phyloP scores from a whole-genome alignment of 1,284 basidiomycete species.

The Trametes pubescens region DNA sequence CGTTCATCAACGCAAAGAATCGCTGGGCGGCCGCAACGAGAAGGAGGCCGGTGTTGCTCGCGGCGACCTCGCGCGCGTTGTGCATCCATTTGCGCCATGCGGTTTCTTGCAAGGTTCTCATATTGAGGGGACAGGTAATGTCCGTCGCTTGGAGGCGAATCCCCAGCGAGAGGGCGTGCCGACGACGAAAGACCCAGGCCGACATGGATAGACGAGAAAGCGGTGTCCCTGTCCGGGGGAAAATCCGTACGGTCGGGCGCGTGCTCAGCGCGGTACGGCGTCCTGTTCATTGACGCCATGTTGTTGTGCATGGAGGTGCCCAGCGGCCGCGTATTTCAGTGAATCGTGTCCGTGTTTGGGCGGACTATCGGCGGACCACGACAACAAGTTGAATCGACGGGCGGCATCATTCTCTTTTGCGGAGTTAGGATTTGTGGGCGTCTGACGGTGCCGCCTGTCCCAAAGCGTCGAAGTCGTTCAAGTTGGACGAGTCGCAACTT shows the following conservation, averaged over 20 bases:
- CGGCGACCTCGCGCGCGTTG: slow-evolving; percentile 19
- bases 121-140: background rate
- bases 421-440: no score
- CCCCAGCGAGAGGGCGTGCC: background rate
- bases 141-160: background rate
- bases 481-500: no score
- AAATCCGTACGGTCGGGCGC: slow-evolving; percentile 32
- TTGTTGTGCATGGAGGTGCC: background rate
- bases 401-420: no score
- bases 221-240: slow-evolving; percentile 14
- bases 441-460: no score
- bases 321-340: no score
- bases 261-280: slow-evolving; percentile 22
- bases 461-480: no score
- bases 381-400: no score
- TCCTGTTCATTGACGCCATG: slow-evolving; percentile 28
- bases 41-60: slow-evolving; percentile 67
- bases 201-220: slow-evolving; percentile 7
- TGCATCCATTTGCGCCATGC: background rate
- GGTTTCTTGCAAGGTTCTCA: background rate
- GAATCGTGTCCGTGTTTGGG: no score
- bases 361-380: no score
- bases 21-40: slow-evolving; percentile 67
- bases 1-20: slow-evolving; percentile 70
- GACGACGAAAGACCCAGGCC: slow-evolving; percentile 21